Evolutionary conservation across 1,139 yeast genomes (phyloP), one percentile per base, ranked within the genome.

Genomic region (Kodamaea alishanica): DNA sequence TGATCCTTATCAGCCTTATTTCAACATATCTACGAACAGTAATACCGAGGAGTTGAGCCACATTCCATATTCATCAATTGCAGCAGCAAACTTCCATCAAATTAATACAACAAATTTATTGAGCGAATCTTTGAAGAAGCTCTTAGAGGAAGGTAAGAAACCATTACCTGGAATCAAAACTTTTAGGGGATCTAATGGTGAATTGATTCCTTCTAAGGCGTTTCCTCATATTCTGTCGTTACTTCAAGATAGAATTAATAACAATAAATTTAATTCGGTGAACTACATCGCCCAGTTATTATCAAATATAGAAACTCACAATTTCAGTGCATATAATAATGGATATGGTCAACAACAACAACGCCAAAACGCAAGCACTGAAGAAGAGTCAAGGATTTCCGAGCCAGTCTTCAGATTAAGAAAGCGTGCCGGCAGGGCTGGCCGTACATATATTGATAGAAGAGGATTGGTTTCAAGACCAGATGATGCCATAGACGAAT

Each of bases 1-100:
- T 63, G 90, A 86, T 63, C 85, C 95, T n/a, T 79, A 79, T 54
- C 86, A 83, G 53, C 97, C 97, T n/a, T 81, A 75, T 43, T 84
- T 88, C 57, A 81, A 84, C 49, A 75, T 88, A 42, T 73, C 82
- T 11, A 66, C 73, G 8, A 71, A 78, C 42, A 78, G 81, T 28
- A 58, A 76, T 34, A 48, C 50, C 28, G 61, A 77, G 41, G 86
- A 82, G 45, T 63, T 79, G 33, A 67, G 71, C 32, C 90, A 84
- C 53, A 72, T 86, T 2, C 92, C 95, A 1, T 86, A 84, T 55
- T 83, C 95, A 9, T 84, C 95, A 0, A 81, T 88, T 34, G 73
- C 75, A 1, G 79, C 90, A 0, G 77, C 90, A 1, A 79, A 85
- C 24, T 76, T 77, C 44, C 89, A 83, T 52, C 89, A 85, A 50